phyloP scores from a whole-genome alignment of 148 eudicot genomes.

The Nyssa sinensis region DNA sequence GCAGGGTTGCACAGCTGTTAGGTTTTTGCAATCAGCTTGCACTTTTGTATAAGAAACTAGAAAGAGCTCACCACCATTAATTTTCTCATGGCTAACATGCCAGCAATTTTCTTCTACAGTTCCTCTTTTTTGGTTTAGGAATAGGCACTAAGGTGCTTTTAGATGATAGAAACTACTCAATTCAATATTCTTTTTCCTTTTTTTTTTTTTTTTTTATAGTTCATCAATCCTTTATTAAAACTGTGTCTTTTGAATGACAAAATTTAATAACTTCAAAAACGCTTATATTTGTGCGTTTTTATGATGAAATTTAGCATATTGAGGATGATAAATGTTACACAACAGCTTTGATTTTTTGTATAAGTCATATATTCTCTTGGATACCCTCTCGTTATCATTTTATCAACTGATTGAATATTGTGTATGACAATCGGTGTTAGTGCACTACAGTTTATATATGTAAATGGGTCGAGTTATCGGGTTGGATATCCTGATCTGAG shows the following conservation, averaged over 20 bases:
- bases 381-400: neutral
- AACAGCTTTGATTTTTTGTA: no score
- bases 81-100: neutral
- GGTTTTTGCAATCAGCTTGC: neutral
- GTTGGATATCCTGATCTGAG: no score
- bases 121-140: neutral
- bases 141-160: neutral
- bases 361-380: neutral
- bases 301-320: no score
- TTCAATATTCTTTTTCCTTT: neutral
- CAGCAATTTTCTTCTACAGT: neutral
- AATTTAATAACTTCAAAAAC: no score
- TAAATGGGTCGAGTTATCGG: no score
- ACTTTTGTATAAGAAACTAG: neutral
- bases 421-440: neutral
- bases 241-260: no score
- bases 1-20: neutral
- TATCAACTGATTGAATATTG: neutral
- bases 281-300: neutral
- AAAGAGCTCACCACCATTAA: neutral
- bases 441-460: neutral
- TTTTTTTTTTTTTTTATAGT: neutral
- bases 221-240: neutral
- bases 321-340: no score
- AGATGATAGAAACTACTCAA: neutral